Evolutionary conservation across 2,329 filamentous ascomycete genomes (phyloP).

Genomic region (Verticillium nonalfalfae): DNA sequence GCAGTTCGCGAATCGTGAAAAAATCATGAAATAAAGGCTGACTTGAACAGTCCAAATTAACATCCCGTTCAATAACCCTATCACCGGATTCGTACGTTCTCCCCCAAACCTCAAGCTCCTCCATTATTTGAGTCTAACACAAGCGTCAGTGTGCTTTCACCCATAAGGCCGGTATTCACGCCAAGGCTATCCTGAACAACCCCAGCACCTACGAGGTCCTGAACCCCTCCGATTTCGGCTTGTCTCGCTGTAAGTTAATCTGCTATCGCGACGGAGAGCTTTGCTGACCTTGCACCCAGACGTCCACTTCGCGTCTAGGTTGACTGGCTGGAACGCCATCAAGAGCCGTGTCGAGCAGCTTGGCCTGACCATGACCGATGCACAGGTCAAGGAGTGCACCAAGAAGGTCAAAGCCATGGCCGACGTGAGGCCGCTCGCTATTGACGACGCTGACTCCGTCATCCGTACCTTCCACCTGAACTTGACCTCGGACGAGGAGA

Average conservation of each 20-base stretch:
- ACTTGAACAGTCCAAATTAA: neutral
- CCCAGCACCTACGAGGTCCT: slow-evolving; percentile 84
- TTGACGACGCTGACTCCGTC: slow-evolving; percentile 88
- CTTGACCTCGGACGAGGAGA: slow-evolving; percentile 16
- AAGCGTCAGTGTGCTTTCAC: slow-evolving; percentile 36
- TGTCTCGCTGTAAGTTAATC: slow-evolving; percentile 45
- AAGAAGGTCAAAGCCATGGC: slow-evolving; percentile 89
- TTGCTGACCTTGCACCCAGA: slow-evolving; percentile 34
- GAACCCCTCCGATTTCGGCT: slow-evolving; percentile 78
- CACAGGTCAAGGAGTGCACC: slow-evolving; percentile 74
- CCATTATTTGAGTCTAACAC: neutral
- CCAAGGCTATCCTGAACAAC: slow-evolving; percentile 77
- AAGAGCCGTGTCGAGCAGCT: slow-evolving; percentile 85
- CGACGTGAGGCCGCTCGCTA: slow-evolving; percentile 75
- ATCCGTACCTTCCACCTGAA: slow-evolving; percentile 69
- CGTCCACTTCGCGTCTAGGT: slow-evolving; percentile 74
- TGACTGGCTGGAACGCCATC: slow-evolving; percentile 94
- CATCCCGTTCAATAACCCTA: slow-evolving; percentile 66
- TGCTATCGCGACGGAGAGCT: neutral
- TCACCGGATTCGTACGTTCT: slow-evolving; percentile 56
- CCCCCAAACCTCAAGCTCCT: neutral
- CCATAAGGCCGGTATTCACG: slow-evolving; percentile 78
- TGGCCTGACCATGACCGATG: slow-evolving; percentile 69
- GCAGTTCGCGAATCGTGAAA: no score
- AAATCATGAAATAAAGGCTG: neutral